phyloP scores from a whole-genome alignment of 495 filamentous ascomycete species.

The Penicillium flavigenum region DNA sequence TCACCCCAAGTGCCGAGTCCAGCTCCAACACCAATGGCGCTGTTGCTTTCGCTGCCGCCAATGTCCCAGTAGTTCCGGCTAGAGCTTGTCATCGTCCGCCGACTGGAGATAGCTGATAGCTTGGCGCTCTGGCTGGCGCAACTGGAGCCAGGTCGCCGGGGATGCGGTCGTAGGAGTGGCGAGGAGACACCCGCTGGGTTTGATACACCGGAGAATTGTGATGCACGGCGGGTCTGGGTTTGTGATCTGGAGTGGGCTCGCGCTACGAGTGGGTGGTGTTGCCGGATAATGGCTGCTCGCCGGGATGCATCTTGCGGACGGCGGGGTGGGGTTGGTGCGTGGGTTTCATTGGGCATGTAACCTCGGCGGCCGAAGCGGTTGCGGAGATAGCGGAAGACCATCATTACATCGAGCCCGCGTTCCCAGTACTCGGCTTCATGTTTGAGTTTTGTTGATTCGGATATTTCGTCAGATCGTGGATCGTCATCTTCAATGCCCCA shows the following conservation, averaged over 20 bases:
- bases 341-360: slow-evolving; percentile 39
- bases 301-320: slow-evolving; percentile 64
- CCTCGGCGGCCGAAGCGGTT: slow-evolving; percentile 62
- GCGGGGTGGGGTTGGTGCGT: slow-evolving; percentile 34
- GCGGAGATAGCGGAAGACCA: slow-evolving; percentile 83
- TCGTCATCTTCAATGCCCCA: slow-evolving; percentile 70
- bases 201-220: slow-evolving; percentile 45
- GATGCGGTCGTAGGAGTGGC: slow-evolving; percentile 36
- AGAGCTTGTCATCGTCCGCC: slow-evolving; percentile 53
- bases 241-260: slow-evolving; percentile 48
- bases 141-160: slow-evolving; percentile 60
- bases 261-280: slow-evolving; percentile 80
- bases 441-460: slow-evolving; percentile 37
- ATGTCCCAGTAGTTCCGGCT: slow-evolving; percentile 87
- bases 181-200: slow-evolving; percentile 46
- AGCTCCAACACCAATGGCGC: slow-evolving; percentile 58
- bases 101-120: slow-evolving; percentile 57
- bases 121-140: slow-evolving; percentile 80
- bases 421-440: slow-evolving; percentile 79
- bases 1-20: slow-evolving; percentile 77
- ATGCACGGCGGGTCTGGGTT: slow-evolving; percentile 53
- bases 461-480: slow-evolving; percentile 28
- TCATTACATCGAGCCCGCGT: slow-evolving; percentile 75
- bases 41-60: slow-evolving; percentile 72
- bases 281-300: slow-evolving; percentile 77